phyloP scores from a whole-genome alignment of 805 yeast species.

The Saturnispora dispora region DNA sequence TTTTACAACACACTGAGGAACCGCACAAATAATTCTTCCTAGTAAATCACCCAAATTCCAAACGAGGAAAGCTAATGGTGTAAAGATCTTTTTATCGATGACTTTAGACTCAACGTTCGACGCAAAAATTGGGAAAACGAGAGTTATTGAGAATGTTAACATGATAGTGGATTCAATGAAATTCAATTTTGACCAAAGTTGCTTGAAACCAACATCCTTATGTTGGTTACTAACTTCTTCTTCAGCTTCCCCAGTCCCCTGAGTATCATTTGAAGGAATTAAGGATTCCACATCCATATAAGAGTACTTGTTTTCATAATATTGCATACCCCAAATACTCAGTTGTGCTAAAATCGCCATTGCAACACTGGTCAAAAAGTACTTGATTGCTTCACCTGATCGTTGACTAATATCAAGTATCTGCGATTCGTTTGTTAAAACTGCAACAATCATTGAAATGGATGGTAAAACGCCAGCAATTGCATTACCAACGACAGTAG shows the following conservation, averaged over 20 bases:
- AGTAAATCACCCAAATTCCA: constrained; percentile 88
- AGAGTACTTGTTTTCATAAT: constrained; percentile 13
- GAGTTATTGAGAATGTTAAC: constrained; percentile 61
- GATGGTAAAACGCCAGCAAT: constrained; percentile 91
- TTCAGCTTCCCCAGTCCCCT: not conserved
- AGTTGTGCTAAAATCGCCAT: constrained; percentile 17
- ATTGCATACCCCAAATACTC: constrained; percentile 17
- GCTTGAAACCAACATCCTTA: constrained; percentile 46
- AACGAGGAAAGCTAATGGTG: constrained; percentile 69
- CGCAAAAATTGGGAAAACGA: constrained; percentile 87
- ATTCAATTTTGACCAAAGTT: constrained; percentile 54
- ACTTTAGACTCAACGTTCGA: constrained; percentile 45
- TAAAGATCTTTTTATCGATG: constrained; percentile 35
- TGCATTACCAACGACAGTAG: constrained; percentile 91
- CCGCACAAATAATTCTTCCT: constrained; percentile 66
- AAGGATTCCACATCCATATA: not conserved
- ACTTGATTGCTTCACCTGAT: constrained; percentile 27
- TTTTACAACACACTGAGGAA: constrained; percentile 32
- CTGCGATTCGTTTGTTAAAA: constrained; percentile 20
- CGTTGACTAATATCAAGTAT: constrained; percentile 12
- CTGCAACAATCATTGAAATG: constrained; percentile 50
- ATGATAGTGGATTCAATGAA: constrained; percentile 63
- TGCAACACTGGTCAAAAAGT: constrained; percentile 28
- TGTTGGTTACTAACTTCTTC: constrained; percentile 5
- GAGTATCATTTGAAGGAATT: constrained; percentile 1